Evolutionary conservation across 116 monocot species (phyloP), one percentile per base, ranked within the genome.

Genomic region (Trichopus zeylanicus): DNA sequence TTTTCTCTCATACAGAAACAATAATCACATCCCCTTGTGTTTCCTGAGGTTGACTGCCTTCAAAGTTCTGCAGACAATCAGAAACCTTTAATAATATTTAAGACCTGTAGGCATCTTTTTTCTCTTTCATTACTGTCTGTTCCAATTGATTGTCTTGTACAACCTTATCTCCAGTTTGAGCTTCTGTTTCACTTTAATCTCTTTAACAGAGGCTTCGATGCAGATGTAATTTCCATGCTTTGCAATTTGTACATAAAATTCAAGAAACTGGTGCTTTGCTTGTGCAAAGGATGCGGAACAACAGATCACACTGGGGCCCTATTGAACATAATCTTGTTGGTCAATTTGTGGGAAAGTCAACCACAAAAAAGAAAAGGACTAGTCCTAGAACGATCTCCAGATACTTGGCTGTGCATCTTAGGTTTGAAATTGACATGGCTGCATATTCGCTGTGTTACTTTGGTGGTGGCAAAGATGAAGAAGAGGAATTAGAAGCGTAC

Each of bases 381-480:
- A 48, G 3, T 56, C 23, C 57, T 19, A 25, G 20, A 20, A 64
- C 57, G n/a, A 38, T 31, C 32, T 77, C 78, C 33, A 91, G 73
- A 84, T 97, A 87, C 59, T 68, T 97, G 65, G 81, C 97, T 54
- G 65, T 97, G 63, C 97, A 97, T 60, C 75, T 91, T 46, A 84
- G 97, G 68, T 97, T 97, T 78, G 97, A 97, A 71, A 91, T 97
- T 73, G 97, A 97, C 66, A 97, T 97, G 97, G 87, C 77, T 53
- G 87, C 97, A 52, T 97, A 97, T 72, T 97, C 97, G n/a, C 34
- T 97, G 65, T 91, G 97, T 71, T 81, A 78, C 66, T 97, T 97
- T 75, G 97, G 97, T 70, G 91, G 97, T 26, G 97, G 97, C 26
- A 82, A 84, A 67, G 87, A 87, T 59, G 97, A 97, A 61, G 80